Evolutionary conservation across 441 rosid genomes (phyloP).

Genomic region (Croton laevigatus): DNA sequence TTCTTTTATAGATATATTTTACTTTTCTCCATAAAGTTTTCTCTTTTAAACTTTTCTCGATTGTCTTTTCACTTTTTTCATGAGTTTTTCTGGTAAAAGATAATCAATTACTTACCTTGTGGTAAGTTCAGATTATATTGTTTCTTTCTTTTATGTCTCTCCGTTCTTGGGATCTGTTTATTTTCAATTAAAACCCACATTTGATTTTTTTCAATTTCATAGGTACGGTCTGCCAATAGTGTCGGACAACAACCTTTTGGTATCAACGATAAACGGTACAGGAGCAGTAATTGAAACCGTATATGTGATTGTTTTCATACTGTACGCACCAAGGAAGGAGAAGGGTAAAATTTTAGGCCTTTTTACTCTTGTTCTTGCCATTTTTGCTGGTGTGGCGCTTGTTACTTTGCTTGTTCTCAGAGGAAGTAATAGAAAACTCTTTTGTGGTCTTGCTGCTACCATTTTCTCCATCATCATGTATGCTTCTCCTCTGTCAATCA

Average conservation of each 20-base stretch:
- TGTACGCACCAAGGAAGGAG: slow-evolving; percentile 65
- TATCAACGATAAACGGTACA: slow-evolving; percentile 75
- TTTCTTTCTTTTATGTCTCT: neutral
- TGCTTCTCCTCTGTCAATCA: slow-evolving; percentile 86
- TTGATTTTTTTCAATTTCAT: neutral
- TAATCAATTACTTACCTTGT: neutral
- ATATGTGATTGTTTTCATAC: slow-evolving; percentile 62
- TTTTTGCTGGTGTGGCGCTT: slow-evolving; percentile 54
- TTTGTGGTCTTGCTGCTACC: slow-evolving; percentile 77
- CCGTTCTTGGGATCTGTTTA: neutral
- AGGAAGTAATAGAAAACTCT: slow-evolving; percentile 58
- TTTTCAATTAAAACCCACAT: neutral
- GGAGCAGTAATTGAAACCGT: slow-evolving; percentile 64
- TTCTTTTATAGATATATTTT: neutral
- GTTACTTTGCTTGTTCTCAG: slow-evolving; percentile 69
- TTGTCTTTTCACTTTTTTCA: neutral
- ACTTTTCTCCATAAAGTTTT: neutral
- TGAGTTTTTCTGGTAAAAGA: neutral
- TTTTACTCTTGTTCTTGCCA: slow-evolving; percentile 41
- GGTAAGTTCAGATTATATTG: neutral
- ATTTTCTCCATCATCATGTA: slow-evolving; percentile 93
- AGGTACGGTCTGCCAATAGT: slow-evolving; percentile 96
- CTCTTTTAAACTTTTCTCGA: neutral
- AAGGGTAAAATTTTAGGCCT: slow-evolving; percentile 66
- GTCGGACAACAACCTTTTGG: slow-evolving; percentile 71